Base-by-base conservation (phyloP, 2,329 filamentous ascomycete species). In the Ceratocystis ficicola region DNA sequence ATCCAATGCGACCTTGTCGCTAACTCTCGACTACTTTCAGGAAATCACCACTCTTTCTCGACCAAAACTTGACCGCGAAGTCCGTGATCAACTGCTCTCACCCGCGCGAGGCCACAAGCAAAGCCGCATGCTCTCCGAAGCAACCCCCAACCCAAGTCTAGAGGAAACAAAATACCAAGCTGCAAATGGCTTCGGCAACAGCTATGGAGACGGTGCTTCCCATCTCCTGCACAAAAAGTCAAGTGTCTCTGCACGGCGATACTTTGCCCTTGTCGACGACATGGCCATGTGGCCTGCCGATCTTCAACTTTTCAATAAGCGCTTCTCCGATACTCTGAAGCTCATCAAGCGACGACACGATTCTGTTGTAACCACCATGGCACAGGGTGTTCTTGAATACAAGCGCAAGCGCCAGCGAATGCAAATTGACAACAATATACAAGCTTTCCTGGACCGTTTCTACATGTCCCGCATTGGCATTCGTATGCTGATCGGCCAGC, bases 391-490 rank as follows among this genome's bases (percentile, higher is more conserved):
- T 70, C 83, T 97, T 67, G 94, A 99, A 77, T 99, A 95, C 81
- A 99, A 99, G 79, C 89, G 93, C 66, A 93, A 88, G 74, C 85
- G 91, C 69, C 94, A 99, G 81, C 86, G 94, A 65, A 94, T 97
- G 87, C 94, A 97, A 74, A 99, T 99, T 73, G 94, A 97, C 77
- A 87, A 92, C 74, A 95, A 92, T 71, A 96, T 99, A 68, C 94
- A 99, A 76, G 87, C 90, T 65, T 99, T 99, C 80, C 85, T 99
- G 70, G 94, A 99, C 77, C 89, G 94, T 68, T 99, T 99, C 77
- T 99, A 99, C 81, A 99, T 99, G 94, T 96, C 92, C 57, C 90
- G 94, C 69, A 99, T 99, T 73, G 94, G 94, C 70, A 99, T 99
- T 71, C 89, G 94, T 71, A 99, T 99, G 94, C 86, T 99, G 63